Percentiles rank a stretch among this genome's conserved stretches.
phyloP scores from a whole-genome alignment of 139 green algal species.

The Yamagishiella unicocca region DNA sequence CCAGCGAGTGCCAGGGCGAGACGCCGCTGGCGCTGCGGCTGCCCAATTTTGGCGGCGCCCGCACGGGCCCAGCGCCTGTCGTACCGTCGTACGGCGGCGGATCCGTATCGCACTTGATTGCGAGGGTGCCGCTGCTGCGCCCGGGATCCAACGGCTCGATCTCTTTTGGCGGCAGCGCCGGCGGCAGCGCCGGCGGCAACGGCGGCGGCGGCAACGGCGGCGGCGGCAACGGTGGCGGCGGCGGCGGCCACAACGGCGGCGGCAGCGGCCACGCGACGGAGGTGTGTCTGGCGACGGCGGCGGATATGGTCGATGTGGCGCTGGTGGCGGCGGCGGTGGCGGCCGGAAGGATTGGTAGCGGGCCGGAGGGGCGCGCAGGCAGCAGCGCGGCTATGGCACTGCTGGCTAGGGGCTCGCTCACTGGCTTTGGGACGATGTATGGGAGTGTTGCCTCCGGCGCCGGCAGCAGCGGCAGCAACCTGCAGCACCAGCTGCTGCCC shows the following conservation, averaged over 20 bases:
- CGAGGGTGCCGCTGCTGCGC: background rate
- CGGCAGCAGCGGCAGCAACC: background rate
- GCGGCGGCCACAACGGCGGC: no score
- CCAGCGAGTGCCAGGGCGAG: no score
- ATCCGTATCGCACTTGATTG: no score
- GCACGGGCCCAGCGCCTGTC: background rate
- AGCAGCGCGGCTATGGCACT: background rate
- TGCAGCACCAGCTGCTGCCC: background rate
- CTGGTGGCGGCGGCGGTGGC: background rate
- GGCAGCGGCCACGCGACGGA: background rate
- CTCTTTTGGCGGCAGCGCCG: background rate
- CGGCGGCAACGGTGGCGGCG: background rate
- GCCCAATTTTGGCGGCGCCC: background rate
- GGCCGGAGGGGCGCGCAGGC: background rate
- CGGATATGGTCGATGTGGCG: slow-evolving; percentile 13
- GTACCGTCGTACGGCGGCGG: slow-evolving; percentile 8
- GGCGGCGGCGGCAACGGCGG: background rate
- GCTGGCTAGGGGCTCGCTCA: background rate
- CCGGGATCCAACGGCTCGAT: slow-evolving; percentile 15
- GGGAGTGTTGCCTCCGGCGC: background rate
- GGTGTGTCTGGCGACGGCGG: slow-evolving; percentile 23
- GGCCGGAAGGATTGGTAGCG: background rate
- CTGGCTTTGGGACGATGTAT: background rate
- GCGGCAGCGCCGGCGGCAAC: background rate
- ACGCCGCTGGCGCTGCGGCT: no score